Conservation (phyloP, 2,329 filamentous ascomycete species). For the Nemania abortiva region DNA sequence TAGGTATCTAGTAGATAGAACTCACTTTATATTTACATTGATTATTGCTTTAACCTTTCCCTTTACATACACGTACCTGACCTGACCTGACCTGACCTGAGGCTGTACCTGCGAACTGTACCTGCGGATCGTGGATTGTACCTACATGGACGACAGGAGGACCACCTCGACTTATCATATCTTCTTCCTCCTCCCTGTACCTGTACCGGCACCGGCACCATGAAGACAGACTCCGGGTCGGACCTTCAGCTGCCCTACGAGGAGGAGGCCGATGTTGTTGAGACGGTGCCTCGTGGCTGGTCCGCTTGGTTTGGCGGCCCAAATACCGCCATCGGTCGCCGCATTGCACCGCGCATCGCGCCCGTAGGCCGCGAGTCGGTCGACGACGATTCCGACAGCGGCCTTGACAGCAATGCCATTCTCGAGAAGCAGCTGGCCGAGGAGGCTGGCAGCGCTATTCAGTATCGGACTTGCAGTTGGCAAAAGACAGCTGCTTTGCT, state of each 20-base stretch:
- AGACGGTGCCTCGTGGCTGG: constrained; percentile 54
- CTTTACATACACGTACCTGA: background rate
- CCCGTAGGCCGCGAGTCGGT: constrained; percentile 35
- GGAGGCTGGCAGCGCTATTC: constrained; percentile 82
- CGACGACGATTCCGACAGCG: constrained; percentile 55
- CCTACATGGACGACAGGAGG: background rate
- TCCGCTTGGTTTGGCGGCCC: constrained; percentile 56
- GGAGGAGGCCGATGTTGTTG: constrained; percentile 64
- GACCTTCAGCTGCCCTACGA: constrained; percentile 55
- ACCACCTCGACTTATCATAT: background rate
- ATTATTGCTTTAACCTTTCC: background rate
- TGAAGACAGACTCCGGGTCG: constrained; percentile 44
- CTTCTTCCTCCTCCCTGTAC: background rate
- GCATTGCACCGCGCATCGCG: constrained; percentile 61
- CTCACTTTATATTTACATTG: background rate
- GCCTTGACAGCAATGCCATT: constrained; percentile 61
- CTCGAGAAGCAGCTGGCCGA: constrained; percentile 77
- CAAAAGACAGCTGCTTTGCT: constrained; percentile 92
- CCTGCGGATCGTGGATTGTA: background rate
- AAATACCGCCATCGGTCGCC: constrained; percentile 60
- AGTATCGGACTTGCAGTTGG: constrained; percentile 95
- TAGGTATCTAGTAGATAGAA: background rate
- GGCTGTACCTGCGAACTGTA: background rate
- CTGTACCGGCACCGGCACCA: constrained; percentile 8
- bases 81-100: no score